Percentiles rank a stretch among this genome's conserved stretches.
Conservation (phyloP, 108 stramenopile species). For the Epithemia pelagica region DNA sequence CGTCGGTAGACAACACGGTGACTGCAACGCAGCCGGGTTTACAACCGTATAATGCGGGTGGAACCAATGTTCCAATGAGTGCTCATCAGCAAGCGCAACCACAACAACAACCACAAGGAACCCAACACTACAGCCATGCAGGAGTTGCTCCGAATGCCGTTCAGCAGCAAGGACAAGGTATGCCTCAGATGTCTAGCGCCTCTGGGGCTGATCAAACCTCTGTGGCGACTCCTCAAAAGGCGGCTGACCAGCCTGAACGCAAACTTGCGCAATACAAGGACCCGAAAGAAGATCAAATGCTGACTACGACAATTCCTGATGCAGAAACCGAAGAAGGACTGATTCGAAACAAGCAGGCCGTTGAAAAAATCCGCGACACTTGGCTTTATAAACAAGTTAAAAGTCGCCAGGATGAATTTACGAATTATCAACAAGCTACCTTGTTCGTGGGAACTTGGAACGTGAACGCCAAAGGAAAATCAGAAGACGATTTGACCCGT, state of each 20-base stretch:
- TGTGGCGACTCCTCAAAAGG: neutral
- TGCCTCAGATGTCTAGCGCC: neutral
- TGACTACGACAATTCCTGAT: slow-evolving; percentile 52
- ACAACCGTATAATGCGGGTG: too few relatives aligned
- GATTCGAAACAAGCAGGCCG: slow-evolving; percentile 74
- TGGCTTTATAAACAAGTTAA: slow-evolving; percentile 89
- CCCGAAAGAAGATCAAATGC: slow-evolving; percentile 22
- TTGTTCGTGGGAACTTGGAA: slow-evolving; percentile 97
- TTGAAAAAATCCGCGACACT: slow-evolving; percentile 79
- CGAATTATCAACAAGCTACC: slow-evolving; percentile 64
- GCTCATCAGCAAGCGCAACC: too few relatives aligned
- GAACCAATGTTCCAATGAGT: too few relatives aligned
- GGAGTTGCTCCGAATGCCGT: too few relatives aligned
- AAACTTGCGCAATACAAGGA: neutral
- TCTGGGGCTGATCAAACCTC: neutral
- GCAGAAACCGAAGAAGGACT: slow-evolving; percentile 85
- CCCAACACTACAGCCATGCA: too few relatives aligned
- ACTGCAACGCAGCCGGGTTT: too few relatives aligned
- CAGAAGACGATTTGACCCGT: slow-evolving; percentile 59
- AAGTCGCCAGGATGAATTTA: slow-evolving; percentile 76
- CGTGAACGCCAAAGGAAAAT: slow-evolving; percentile 96
- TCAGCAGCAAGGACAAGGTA: too few relatives aligned
- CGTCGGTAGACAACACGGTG: too few relatives aligned
- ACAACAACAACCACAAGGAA: too few relatives aligned
- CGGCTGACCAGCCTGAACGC: neutral